phyloP scores from a whole-genome alignment of 2,329 filamentous ascomycete species.

The Sclerotiophoma versabilis region DNA sequence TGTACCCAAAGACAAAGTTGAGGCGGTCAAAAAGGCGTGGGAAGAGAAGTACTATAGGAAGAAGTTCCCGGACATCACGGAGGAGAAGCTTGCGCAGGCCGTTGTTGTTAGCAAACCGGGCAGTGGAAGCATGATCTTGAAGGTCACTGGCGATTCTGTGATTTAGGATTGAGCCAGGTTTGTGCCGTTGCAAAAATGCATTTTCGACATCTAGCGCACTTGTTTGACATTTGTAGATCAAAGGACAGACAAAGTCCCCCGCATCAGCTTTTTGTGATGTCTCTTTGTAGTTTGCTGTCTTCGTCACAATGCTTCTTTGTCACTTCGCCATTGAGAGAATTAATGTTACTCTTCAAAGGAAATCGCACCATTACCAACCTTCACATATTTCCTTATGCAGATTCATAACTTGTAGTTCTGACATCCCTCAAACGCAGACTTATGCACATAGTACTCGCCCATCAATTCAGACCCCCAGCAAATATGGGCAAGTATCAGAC shows the following conservation, averaged over 20 bases:
- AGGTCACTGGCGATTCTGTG: slow-evolving; percentile 41
- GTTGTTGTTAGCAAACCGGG: slow-evolving; percentile 91
- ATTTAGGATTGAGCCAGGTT: too few relatives aligned
- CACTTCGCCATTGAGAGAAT: neutral
- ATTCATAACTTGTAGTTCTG: too few relatives aligned
- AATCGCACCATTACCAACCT: neutral
- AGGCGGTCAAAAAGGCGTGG: slow-evolving; percentile 77
- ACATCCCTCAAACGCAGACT: too few relatives aligned
- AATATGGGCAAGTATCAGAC: too few relatives aligned
- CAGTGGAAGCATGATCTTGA: slow-evolving; percentile 63
- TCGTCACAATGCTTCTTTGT: neutral
- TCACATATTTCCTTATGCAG: neutral
- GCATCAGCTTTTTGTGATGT: neutral
- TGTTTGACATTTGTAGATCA: neutral
- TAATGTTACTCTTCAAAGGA: neutral
- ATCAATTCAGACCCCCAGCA: neutral
- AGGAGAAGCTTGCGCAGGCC: slow-evolving; percentile 77
- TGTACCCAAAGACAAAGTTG: slow-evolving; percentile 82
- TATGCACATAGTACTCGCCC: neutral
- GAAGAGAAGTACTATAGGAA: slow-evolving; percentile 82
- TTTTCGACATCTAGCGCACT: neutral
- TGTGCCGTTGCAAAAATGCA: neutral
- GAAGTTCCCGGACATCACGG: slow-evolving; percentile 69
- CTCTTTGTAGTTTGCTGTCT: neutral
- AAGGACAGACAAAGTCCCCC: neutral